Base-by-base conservation (phyloP, 2,329 filamentous ascomycete species). In the Colletotrichum lentis region DNA sequence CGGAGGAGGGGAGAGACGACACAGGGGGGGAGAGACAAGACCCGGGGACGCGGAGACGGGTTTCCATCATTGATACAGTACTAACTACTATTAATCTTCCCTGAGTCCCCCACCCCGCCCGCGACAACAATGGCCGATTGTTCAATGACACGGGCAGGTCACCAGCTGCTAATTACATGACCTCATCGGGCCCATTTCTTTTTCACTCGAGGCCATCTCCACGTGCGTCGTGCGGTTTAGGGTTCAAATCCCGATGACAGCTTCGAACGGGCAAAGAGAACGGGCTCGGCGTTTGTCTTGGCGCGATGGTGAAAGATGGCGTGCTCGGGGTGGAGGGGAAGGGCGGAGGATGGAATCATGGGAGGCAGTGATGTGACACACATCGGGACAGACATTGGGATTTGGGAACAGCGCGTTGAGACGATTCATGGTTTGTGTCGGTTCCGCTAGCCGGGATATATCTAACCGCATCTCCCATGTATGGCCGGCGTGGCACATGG, bases 241-340 rank as follows among this genome's bases (percentile, higher is more conserved):
- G 5, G 20, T 47, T 67, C 64, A 63, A 67, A 67, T 54, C 52
- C 64, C 64, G 64, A 67, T 5, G 27, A 49, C 8, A 8, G 27
- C 27, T 27, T 27, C 27, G 27, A 27, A 27, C 8, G 27, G 27
- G 27, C 39, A 5, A 16, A 58, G 59, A 53, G 53, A 58, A 63
- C 37, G 44, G 27, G 39, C 27, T 57, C 58, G 64, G 46, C 53
- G 8, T 47, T 58, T 57, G 59, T 57, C 64, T 67, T 63, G 64
- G 64, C 64, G 52, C 59, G 64, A 67, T 67, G 64, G 14, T 63
- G 64, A 63, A 57, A 63, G 52, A 67, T 67, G 44, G 53, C 64
- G 64, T 67, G 59, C 64, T 63, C 14, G 46, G 27, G 37, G 11
- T 24, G 41, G 49, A 62, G 49, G 56, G 10, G n/a, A n/a, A n/a